These are phyloP conservation scores for Euphorbia corollata DNA, from an alignment of 441 rosid species.

Conservation along the genomic window DNA sequence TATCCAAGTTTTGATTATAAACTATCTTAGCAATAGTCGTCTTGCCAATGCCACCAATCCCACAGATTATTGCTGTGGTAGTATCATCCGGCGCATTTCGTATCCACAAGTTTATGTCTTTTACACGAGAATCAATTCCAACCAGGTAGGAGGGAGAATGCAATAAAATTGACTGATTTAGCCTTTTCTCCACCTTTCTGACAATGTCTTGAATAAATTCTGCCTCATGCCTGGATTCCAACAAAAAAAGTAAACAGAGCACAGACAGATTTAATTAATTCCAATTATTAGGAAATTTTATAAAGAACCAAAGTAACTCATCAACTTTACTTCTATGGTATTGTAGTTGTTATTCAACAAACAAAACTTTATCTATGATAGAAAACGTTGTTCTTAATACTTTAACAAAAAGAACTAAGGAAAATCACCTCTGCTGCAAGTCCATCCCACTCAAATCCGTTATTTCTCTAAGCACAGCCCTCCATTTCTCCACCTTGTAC, in stretches of 20 bases:
- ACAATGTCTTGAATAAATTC: slow-evolving; percentile 21
- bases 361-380: not conserved
- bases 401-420: not conserved
- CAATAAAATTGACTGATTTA: not conserved
- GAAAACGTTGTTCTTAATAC: not conserved
- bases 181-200: slow-evolving; percentile 11
- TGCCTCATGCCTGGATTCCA: slow-evolving; percentile 22
- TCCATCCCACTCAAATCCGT: slow-evolving; percentile 37
- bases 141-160: slow-evolving; percentile 18
- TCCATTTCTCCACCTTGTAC: slow-evolving; percentile 29
- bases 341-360: not conserved
- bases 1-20: slow-evolving; percentile 14
- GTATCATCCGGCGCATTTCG: slow-evolving; percentile 8
- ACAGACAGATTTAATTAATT: not conserved
- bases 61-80: slow-evolving; percentile 16
- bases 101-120: slow-evolving; percentile 19
- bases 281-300: not conserved
- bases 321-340: not conserved
- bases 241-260: not conserved
- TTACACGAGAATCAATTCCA: slow-evolving; percentile 19
- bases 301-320: not conserved
- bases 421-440: slow-evolving; percentile 29
- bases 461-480: slow-evolving; percentile 28
- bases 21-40: slow-evolving; percentile 17
- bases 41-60: slow-evolving; percentile 20